Percentiles rank a stretch among this genome's conserved stretches.
Evolutionary conservation across 805 yeast species (phyloP).

Genomic region (Schizosaccharomyces cryophilus): DNA sequence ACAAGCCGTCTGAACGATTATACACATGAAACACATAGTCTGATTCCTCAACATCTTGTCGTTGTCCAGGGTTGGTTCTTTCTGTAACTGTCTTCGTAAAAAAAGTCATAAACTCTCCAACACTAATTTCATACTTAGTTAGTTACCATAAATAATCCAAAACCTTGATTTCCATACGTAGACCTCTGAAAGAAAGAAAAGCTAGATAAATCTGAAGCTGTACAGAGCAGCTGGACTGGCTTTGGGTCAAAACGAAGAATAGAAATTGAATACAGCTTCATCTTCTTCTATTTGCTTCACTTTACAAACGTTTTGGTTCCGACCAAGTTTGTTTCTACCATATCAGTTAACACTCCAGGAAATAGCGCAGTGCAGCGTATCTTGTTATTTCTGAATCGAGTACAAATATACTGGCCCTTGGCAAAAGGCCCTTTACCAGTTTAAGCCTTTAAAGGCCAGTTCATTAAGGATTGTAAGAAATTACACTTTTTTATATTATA

Average conservation of each 20-base stretch:
- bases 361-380: too few relatives aligned
- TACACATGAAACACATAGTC: constrained; percentile 77
- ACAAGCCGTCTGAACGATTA: constrained; percentile 68
- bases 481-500: too few relatives aligned
- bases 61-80: constrained; percentile 69
- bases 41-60: constrained; percentile 74
- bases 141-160: background rate
- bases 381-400: too few relatives aligned
- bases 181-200: constrained; percentile 44
- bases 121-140: constrained; percentile 17
- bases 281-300: constrained; percentile 12
- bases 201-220: constrained; percentile 59
- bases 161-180: background rate
- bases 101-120: constrained; percentile 83
- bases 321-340: background rate
- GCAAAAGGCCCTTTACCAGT: too few relatives aligned
- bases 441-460: too few relatives aligned
- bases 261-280: constrained; percentile 86
- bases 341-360: background rate
- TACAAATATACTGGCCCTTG: too few relatives aligned
- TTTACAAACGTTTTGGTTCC: background rate
- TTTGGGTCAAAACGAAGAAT: constrained; percentile 38
- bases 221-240: constrained; percentile 40
- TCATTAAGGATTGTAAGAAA: too few relatives aligned
- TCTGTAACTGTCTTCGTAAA: constrained; percentile 75